Conservation (phyloP, 768 basidiomycete genomes). For the Boletus reticulatus region DNA sequence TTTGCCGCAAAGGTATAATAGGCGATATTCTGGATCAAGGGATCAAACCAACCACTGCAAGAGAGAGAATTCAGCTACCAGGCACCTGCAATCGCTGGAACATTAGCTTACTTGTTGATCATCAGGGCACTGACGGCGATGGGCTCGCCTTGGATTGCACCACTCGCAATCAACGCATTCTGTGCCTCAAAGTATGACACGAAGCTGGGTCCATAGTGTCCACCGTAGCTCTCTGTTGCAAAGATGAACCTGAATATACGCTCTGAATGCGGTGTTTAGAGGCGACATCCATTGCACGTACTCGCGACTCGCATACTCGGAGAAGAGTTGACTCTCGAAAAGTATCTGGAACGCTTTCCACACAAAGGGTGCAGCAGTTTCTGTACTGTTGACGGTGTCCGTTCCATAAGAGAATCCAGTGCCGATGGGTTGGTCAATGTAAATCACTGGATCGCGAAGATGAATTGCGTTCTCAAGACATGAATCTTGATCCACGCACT, state of each 20-base stretch:
- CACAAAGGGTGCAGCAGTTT: conserved; percentile 53
- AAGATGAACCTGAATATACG: conserved; percentile 49
- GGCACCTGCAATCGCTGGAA: neutral
- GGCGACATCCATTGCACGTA: conserved; percentile 25
- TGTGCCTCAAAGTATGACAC: conserved; percentile 65
- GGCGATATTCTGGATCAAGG: conserved; percentile 59
- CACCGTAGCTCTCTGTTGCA: conserved; percentile 66
- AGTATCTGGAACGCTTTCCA: conserved; percentile 66
- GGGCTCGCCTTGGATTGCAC: conserved; percentile 45
- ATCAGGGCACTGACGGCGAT: conserved; percentile 58
- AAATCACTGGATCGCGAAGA: conserved; percentile 48
- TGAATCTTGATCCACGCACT: conserved; percentile 37
- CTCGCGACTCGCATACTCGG: conserved; percentile 53
- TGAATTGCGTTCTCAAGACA: neutral
- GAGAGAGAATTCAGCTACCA: neutral
- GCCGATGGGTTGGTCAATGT: conserved; percentile 68
- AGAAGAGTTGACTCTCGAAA: conserved; percentile 54
- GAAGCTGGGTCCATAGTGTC: conserved; percentile 65
- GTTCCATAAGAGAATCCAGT: conserved; percentile 63
- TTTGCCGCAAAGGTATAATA: conserved; percentile 58
- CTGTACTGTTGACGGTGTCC: conserved; percentile 49
- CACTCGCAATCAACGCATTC: conserved; percentile 48
- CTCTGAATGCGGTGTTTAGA: neutral
- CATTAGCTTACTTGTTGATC: conserved; percentile 53
- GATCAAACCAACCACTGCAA: conserved; percentile 62